Percentiles rank a stretch among this genome's conserved stretches.
Conservation (phyloP, 202 grass and related monocot species). For the Musa balbisiana region DNA sequence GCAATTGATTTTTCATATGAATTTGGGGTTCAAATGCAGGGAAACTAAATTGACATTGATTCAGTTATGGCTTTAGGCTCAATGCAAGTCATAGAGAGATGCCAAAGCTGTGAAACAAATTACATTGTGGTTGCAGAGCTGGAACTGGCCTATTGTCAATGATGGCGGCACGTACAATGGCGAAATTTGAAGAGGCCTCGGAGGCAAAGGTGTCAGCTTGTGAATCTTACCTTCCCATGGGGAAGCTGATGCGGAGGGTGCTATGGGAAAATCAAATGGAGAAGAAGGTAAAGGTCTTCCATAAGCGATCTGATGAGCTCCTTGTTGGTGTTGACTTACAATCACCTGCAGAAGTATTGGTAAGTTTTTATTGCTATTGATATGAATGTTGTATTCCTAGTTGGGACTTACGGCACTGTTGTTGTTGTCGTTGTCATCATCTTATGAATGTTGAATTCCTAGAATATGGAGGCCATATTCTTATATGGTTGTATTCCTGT, state of each 20-base stretch:
- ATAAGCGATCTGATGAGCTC: slow-evolving; percentile 77
- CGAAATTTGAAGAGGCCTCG: slow-evolving; percentile 30
- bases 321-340: slow-evolving; percentile 49
- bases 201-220: slow-evolving; percentile 54
- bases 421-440: neutral
- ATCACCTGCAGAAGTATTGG: slow-evolving; percentile 62
- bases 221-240: slow-evolving; percentile 92
- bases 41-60: slow-evolving; percentile 4
- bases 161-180: slow-evolving; percentile 62
- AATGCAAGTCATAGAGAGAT: slow-evolving; percentile 4
- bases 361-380: slow-evolving; percentile 4
- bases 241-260: slow-evolving; percentile 65
- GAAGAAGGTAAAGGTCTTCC: slow-evolving; percentile 60
- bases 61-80: slow-evolving; percentile 5
- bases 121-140: slow-evolving; percentile 44
- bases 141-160: slow-evolving; percentile 88
- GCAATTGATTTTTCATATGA: neutral
- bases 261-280: slow-evolving; percentile 62
- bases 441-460: too few species aligned
- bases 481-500: neutral
- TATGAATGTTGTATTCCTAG: neutral
- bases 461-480: too few species aligned
- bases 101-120: slow-evolving; percentile 10
- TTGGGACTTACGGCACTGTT: neutral
- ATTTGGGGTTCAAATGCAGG: slow-evolving; percentile 4